These are phyloP conservation scores for grape (Vitis vinifera) DNA, from an alignment of 164 flowering plant species.

Conservation along the genomic window ASM3070453v1 NC_081812.1:21566001-21566500, in stretches of 20 bases:
- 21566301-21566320: slow-evolving; percentile 49
- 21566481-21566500: slow-evolving; percentile 68
- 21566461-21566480: slow-evolving; percentile 73
- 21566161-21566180: slow-evolving; percentile 39
- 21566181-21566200: slow-evolving; percentile 28
- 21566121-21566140: slow-evolving; percentile 34
- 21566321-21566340: slow-evolving; percentile 29
- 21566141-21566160: slow-evolving; percentile 35
- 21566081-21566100: slow-evolving; percentile 39
- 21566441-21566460: slow-evolving; percentile 75
- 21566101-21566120: slow-evolving; percentile 38
- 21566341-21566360: slow-evolving; percentile 37
- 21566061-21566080: slow-evolving; percentile 28
- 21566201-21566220: slow-evolving; percentile 34
- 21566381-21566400: slow-evolving; percentile 62
- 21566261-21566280: slow-evolving; percentile 54
- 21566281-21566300: slow-evolving; percentile 28
- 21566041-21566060: slow-evolving; percentile 67
- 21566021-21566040: slow-evolving; percentile 63
- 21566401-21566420: slow-evolving; percentile 72
- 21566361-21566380: slow-evolving; percentile 34
- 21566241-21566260: slow-evolving; percentile 49
- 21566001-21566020: slow-evolving; percentile 50
- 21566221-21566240: slow-evolving; percentile 28
- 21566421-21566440: slow-evolving; percentile 72